Evolutionary conservation across 2,329 filamentous ascomycete species (phyloP), one percentile per base, ranked within the genome.

Genomic region (Fusarium tricinctum): DNA sequence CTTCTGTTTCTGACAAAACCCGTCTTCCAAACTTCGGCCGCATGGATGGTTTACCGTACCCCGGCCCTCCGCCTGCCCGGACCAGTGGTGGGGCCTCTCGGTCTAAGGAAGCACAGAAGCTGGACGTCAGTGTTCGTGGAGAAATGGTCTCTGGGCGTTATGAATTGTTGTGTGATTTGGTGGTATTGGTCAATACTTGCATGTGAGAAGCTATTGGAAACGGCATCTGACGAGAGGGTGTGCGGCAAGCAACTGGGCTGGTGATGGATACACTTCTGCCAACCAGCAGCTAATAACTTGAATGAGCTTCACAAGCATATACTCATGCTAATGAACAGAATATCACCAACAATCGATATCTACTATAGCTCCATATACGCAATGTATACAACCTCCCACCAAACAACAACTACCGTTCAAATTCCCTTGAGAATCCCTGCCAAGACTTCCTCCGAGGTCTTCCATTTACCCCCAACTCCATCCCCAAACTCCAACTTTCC

Each of bases 21-120:
- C 10, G 15, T 14, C 32, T 20, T 30, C 14, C 12, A 30, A 22
- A 39, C 48, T 22, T 74, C 72, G 72, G 72, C 70, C 66, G 62
- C 72, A 74, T 74, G 72, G 72, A 72, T 68, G 58, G 42, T 65
- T 33, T 63, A 49, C 62, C 51, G 50, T 28, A 53, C 58, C 63
- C 72, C 70, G 58, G 72, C 64, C 66, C 72, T 74, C 72, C 72
- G 69, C 64, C 72, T 74, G 72, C 72, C 72, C 72, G 72, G 72
- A 58, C 59, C 58, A 66, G 61, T 69, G 48, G 64, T 70, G 66
- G 66, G 50, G 52, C 66, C 33, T 56, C 32, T 43, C 54, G 47
- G 63, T 43, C 26, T 48, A 38, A 46, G 48, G 35, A 42, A 40
- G 30, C 48, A 20, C 46, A 38, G 35, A n/a, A 38, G 13, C 30